Conservation (phyloP, 1,284 basidiomycete species). For the Jaminaea rosea region DNA sequence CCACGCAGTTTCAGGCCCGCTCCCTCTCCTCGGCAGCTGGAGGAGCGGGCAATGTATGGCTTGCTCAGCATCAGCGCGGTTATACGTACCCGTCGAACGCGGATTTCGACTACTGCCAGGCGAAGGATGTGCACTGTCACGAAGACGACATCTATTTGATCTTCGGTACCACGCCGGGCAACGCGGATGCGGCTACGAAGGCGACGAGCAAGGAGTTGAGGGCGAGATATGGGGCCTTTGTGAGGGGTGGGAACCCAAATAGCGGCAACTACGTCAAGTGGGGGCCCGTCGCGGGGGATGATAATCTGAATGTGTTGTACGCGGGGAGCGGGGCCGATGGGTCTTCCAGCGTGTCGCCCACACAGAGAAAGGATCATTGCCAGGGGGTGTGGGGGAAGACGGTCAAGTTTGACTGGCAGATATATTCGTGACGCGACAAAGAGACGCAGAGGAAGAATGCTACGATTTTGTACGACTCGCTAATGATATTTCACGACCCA, state of each 20-base stretch:
- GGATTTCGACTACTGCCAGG: constrained; percentile 21
- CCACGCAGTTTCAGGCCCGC: constrained; percentile 19
- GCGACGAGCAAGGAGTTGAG: constrained; percentile 16
- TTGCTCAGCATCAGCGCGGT: constrained; percentile 17
- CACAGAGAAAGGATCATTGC: constrained; percentile 13
- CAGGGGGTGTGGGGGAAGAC: constrained; percentile 15
- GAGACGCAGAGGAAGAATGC: too few relatives aligned
- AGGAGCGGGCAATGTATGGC: constrained; percentile 11
- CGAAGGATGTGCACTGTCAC: constrained; percentile 20
- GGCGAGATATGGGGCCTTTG: constrained; percentile 20
- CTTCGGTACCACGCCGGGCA: constrained; percentile 13
- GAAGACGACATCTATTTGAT: constrained; percentile 35
- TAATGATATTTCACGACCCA: too few relatives aligned
- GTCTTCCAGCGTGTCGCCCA: constrained; percentile 6
- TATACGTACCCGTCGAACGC: constrained; percentile 20
- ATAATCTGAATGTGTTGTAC: constrained; percentile 14
- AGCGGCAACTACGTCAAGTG: constrained; percentile 8
- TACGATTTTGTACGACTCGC: too few relatives aligned
- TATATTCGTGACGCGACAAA: constrained; percentile 17
- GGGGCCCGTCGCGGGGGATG: constrained; percentile 4
- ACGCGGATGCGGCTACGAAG: not conserved
- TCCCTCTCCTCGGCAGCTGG: not conserved
- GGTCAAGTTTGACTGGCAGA: constrained; percentile 34
- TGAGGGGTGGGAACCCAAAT: constrained; percentile 20
- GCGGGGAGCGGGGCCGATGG: constrained; percentile 7